Evolutionary conservation across 2,329 filamentous ascomycete species (phyloP).

Genomic region (Cadophora sp.): DNA sequence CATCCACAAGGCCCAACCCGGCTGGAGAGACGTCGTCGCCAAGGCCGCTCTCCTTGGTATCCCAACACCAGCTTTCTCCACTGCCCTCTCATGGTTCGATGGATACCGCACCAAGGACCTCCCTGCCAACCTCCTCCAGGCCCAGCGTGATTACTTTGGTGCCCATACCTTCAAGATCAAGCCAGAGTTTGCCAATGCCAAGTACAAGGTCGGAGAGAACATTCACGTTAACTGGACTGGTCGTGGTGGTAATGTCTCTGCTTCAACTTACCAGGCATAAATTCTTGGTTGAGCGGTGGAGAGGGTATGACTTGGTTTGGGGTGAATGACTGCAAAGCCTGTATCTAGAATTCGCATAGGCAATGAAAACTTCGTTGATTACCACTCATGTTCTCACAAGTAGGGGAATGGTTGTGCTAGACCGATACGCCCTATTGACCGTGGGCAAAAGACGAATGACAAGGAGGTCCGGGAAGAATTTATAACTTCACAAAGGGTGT

Average conservation of each 20-base stretch:
- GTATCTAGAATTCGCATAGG: slow-evolving; percentile 28
- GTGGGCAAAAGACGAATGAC: too few species aligned
- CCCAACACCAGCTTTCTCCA: slow-evolving; percentile 95
- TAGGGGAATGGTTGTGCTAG: too few species aligned
- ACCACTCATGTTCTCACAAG: background rate
- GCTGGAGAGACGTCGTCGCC: slow-evolving; percentile 90
- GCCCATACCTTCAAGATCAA: slow-evolving; percentile 90
- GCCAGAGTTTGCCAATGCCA: slow-evolving; percentile 76
- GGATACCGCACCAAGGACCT: slow-evolving; percentile 97
- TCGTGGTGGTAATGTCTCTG: slow-evolving; percentile 94
- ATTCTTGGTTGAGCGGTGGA: slow-evolving; percentile 11
- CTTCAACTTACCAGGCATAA: slow-evolving; percentile 97
- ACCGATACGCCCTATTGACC: too few species aligned
- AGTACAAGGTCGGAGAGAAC: slow-evolving; percentile 85
- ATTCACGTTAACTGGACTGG: slow-evolving; percentile 99
- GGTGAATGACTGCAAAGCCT: slow-evolving; percentile 18
- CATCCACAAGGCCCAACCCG: slow-evolving; percentile 93
- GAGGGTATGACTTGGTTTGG: background rate
- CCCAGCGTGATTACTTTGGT: slow-evolving; percentile 99
- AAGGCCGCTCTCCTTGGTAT: slow-evolving; percentile 95
- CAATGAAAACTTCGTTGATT: slow-evolving; percentile 7
- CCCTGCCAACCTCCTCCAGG: slow-evolving; percentile 97
- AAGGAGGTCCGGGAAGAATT: too few species aligned
- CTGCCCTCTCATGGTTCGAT: slow-evolving; percentile 97
- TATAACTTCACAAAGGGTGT: too few species aligned